Percentiles rank a stretch among this genome's conserved stretches.
phyloP scores from a whole-genome alignment of 1,284 basidiomycete genomes.

The Dichomitus squalens region DNA sequence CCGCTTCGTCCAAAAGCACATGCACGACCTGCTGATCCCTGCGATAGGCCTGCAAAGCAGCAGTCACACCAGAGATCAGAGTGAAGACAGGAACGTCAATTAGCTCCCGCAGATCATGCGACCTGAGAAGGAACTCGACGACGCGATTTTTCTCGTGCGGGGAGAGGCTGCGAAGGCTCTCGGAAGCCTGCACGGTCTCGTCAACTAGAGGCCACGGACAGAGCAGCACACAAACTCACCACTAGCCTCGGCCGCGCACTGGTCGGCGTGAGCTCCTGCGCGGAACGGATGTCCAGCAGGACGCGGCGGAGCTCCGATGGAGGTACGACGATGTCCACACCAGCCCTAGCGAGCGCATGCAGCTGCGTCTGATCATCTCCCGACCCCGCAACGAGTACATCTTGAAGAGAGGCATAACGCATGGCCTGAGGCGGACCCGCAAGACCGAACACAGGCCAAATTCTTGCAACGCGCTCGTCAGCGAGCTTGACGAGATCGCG shows the following conservation, averaged over 20 bases:
- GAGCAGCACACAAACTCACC: not conserved
- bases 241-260: not conserved
- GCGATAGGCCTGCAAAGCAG: not conserved
- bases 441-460: slow-evolving; percentile 2
- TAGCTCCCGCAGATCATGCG: not conserved
- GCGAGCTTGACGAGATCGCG: slow-evolving; percentile 2
- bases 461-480: not conserved
- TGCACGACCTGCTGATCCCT: not conserved
- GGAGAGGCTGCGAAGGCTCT: not conserved
- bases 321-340: slow-evolving; percentile 1
- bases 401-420: not conserved
- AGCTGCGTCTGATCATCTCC: not conserved
- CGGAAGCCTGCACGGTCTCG: not conserved
- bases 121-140: slow-evolving; percentile 8
- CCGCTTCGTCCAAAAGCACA: slow-evolving; percentile 2
- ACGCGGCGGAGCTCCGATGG: not conserved
- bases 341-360: not conserved
- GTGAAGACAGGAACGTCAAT: slow-evolving; percentile 9
- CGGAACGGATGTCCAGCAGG: not conserved
- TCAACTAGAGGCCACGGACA: not conserved
- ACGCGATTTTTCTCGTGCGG: not conserved
- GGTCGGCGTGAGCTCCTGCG: not conserved
- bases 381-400: not conserved
- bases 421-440: not conserved
- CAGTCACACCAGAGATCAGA: not conserved